Evolutionary conservation across 345 rosid genomes (phyloP).

Genomic region (Luvunga scandens): DNA sequence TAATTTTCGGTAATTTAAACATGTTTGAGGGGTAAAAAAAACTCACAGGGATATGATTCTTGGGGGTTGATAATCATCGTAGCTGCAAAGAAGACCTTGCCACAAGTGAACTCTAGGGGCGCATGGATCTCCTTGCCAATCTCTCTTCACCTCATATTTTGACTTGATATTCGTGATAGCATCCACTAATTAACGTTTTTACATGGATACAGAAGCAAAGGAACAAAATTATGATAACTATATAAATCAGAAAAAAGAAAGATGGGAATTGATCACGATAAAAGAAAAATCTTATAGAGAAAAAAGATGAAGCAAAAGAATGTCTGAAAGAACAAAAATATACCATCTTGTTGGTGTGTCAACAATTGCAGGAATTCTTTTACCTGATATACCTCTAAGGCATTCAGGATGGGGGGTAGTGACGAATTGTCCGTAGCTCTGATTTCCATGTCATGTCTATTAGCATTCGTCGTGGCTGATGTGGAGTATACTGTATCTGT

Average conservation of each 20-base stretch:
- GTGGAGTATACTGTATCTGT: constrained; percentile 10
- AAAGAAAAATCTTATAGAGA: no score
- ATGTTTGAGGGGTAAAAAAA: no score
- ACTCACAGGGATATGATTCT: constrained; percentile 40
- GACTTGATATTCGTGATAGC: constrained; percentile 37
- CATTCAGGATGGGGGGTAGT: not conserved
- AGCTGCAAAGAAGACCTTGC: constrained; percentile 47
- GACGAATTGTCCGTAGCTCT: not conserved
- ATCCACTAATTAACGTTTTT: constrained; percentile 26
- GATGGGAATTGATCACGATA: no score
- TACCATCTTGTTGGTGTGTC: constrained; percentile 6
- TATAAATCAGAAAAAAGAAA: no score
- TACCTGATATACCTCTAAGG: not conserved
- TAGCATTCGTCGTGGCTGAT: not conserved
- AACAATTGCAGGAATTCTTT: not conserved
- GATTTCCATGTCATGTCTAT: not conserved
- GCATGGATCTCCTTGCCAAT: constrained; percentile 63
- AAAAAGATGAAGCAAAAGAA: no score
- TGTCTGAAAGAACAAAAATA: not conserved
- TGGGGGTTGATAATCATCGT: constrained; percentile 16
- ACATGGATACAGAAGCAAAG: no score
- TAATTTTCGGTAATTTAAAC: no score
- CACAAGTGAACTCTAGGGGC: constrained; percentile 32
- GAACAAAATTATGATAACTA: no score
- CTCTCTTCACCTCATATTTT: constrained; percentile 29